Base-by-base conservation (phyloP, 2,329 filamentous ascomycete genomes). In the Tricladium varicosporioides region DNA sequence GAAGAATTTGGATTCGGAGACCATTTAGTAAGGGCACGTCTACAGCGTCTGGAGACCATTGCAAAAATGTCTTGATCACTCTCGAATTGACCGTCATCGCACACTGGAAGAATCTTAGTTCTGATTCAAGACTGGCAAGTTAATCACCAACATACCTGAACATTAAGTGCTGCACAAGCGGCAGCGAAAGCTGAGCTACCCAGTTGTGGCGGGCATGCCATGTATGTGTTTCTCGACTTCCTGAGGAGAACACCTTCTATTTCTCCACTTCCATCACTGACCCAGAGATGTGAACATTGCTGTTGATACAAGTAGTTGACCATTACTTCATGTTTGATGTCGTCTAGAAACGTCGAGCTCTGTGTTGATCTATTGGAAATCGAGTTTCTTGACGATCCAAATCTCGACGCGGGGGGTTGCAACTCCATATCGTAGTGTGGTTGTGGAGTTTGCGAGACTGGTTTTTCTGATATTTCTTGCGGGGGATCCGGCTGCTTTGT, bases 251-350 rank as follows among this genome's bases (percentile, higher is more conserved):
- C 87, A 62, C 89, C 89, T 70, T 92, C 88, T 5, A 84, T 72
- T 63, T 87, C 82, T 11, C 86, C 86, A 49, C 80, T 85, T 36
- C 81, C 83, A 64, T 90, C 86, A 32, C 83, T 83, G 16, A 91
- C 84, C 89, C 89, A 92, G 33, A 91, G 78, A 60, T 84, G 82
- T 11, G 83, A 81, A 67, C 87, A 91, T 73, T 91, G 88, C 70
- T 92, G 87, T 71, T 92, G 88, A 72, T 91, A 91, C 22, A 92
- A 77, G 70, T 90, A 91, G 73, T 89, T 91, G 59, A 89, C 87
- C 88, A 92, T 92, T 59, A 92, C 86, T 71, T 92, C 88, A 67
- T 91, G 86, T 72, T 88, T 89, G 72, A 91, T 88, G 60, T 89
- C 87, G 58, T 89, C 86, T 10, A 88, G 72, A 58, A 87, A 80